Base-by-base conservation (phyloP, 345 rosid species). In the Boechera stricta region DNA sequence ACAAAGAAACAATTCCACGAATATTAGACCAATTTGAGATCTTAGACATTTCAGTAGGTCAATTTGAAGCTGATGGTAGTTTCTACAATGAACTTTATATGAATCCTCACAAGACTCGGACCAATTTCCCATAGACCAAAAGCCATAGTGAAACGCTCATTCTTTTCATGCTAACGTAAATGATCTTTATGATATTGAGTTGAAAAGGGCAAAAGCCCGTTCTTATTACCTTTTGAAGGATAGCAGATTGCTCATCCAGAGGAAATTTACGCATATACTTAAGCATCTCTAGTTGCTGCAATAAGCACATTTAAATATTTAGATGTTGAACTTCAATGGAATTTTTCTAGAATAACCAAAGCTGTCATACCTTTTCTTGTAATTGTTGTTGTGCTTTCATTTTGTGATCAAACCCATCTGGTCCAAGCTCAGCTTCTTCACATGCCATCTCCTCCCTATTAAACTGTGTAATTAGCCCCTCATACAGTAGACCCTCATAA, bases 241-340 rank as follows among this genome's bases (percentile, higher is more conserved):
- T 84, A 59, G 81, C 90, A 66, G 88, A 89, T 72, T 90, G 97
- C 33, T 89, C 89, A 73, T 90, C 90, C 9, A 88, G 72, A 82
- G 85, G 83, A 76, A 80, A 86, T 78, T 79, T 87, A 36, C 90
- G 95, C 93, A 89, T 90, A 75, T 87, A 71, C 58, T 78, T 87
- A 9, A 92, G 87, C 98, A 94, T 90, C 89, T 88, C 93, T 74
- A 91, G 81, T 85, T 94, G 94, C 97, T 90, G 84, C 76, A 82
- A 15, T 59, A 32, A 32, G 44, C 63, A 66, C 56, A 60, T 21
- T 58, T 0, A 15, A 59, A 15, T 16, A 51, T 6, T 32, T 21
- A 68, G 5, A 64, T 9, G 75, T 10, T 29, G 7, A 42, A 1
- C 47, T 39, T 31, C 49, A 68, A 39, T 5, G 10, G 63, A 4